Evolutionary conservation across 805 yeast genomes (phyloP).

Genomic region (Yamadazyma paraphyllophila): DNA sequence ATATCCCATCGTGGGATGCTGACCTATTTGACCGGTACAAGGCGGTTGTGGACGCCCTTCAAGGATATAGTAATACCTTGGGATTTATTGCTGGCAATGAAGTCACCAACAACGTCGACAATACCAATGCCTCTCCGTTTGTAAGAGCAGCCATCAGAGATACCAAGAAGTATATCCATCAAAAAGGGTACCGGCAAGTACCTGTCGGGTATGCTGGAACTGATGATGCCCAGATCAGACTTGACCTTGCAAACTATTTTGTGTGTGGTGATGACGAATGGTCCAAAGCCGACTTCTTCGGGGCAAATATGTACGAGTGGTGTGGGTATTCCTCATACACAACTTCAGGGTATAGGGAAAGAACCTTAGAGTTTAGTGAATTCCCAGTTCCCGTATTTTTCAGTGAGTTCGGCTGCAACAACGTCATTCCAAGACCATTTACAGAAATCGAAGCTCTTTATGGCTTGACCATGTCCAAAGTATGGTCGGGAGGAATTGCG

Average conservation of each 20-base stretch:
- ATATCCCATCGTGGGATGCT: slow-evolving; percentile 34
- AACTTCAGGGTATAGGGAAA: slow-evolving; percentile 36
- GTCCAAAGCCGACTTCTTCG: slow-evolving; percentile 31
- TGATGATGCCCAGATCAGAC: slow-evolving; percentile 33
- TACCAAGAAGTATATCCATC: slow-evolving; percentile 25
- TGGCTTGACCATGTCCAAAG: slow-evolving; percentile 31
- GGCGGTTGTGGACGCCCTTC: slow-evolving; percentile 33
- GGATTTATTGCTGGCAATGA: slow-evolving; percentile 45
- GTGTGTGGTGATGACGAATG: slow-evolving; percentile 24
- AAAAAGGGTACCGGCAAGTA: slow-evolving; percentile 27
- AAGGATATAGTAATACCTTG: slow-evolving; percentile 29
- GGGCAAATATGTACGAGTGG: slow-evolving; percentile 41
- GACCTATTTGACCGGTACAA: slow-evolving; percentile 29
- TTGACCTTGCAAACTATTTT: slow-evolving; percentile 28
- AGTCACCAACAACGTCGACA: slow-evolving; percentile 29
- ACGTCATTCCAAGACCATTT: slow-evolving; percentile 35
- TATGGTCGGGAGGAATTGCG: slow-evolving; percentile 41
- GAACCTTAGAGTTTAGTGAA: slow-evolving; percentile 28
- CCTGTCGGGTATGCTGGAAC: slow-evolving; percentile 44
- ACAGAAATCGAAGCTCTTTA: slow-evolving; percentile 37
- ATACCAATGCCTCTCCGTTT: slow-evolving; percentile 31
- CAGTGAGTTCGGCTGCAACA: slow-evolving; percentile 41
- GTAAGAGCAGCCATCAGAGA: slow-evolving; percentile 39
- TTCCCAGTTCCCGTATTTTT: slow-evolving; percentile 37
- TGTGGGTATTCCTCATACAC: slow-evolving; percentile 38